Conservation (phyloP, 768 basidiomycete genomes). For the Amylocystis lapponica region DNA sequence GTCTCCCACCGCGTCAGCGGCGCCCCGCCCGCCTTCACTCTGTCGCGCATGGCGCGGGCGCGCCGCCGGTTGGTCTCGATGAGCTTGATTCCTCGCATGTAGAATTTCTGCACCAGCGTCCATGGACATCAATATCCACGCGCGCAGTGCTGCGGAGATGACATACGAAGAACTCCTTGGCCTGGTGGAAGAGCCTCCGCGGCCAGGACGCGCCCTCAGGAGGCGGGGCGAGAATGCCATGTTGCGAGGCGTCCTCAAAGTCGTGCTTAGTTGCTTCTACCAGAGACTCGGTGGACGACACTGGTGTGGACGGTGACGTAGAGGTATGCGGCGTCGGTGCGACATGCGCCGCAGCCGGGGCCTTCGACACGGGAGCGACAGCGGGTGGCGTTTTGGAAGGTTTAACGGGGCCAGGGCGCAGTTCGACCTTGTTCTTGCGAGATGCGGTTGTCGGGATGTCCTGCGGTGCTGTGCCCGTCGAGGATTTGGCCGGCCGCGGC, state of each 20-base stretch:
- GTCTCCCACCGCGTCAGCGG: conserved; percentile 63
- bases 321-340: conserved; percentile 15
- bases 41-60: conserved; percentile 45
- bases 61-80: conserved; percentile 58
- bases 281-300: conserved; percentile 20
- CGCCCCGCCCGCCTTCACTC: conserved; percentile 54
- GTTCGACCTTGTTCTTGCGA: conserved; percentile 45
- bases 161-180: conserved; percentile 41
- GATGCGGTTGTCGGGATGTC: conserved; percentile 19
- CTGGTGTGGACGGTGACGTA: conserved; percentile 6
- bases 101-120: conserved; percentile 62
- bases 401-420: conserved; percentile 61
- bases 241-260: conserved; percentile 55
- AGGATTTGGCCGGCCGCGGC: conserved; percentile 10
- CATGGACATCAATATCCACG: conserved; percentile 14
- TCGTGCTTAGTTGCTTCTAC: conserved; percentile 57
- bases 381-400: conserved; percentile 24
- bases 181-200: conserved; percentile 44
- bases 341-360: conserved; percentile 2
- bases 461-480: conserved; percentile 17
- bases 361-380: conserved; percentile 17
- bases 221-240: conserved; percentile 64
- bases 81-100: conserved; percentile 68
- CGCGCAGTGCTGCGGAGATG: background rate
- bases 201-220: conserved; percentile 56